Evolutionary conservation across 441 rosid genomes (phyloP).

Genomic region (Brassica balearica): DNA sequence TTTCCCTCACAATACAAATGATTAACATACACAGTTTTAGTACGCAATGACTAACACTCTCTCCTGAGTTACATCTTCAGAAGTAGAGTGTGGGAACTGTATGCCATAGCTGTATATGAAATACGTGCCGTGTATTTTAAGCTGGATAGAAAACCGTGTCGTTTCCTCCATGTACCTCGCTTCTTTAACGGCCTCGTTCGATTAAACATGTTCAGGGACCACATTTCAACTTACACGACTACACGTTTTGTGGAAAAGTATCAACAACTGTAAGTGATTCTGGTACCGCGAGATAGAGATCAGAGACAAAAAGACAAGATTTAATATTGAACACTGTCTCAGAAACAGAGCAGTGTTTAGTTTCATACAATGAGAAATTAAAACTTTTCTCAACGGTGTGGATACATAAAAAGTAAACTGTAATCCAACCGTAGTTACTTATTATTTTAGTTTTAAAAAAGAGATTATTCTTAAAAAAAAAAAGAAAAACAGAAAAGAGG

Average conservation of each 20-base stretch:
- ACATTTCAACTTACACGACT: constrained; percentile 21
- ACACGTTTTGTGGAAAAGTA: background rate
- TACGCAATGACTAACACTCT: no score
- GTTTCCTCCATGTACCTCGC: constrained; percentile 25
- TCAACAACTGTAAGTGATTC: background rate
- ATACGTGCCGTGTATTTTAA: constrained; percentile 28
- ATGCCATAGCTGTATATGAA: constrained; percentile 18
- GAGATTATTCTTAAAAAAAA: background rate
- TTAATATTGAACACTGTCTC: constrained; percentile 30
- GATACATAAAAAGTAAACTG: constrained; percentile 30
- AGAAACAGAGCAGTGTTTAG: constrained; percentile 28
- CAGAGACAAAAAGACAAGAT: constrained; percentile 17
- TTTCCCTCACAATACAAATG: background rate
- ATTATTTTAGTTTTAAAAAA: constrained; percentile 21
- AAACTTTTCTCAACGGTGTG: constrained; percentile 12
- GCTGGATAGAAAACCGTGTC: constrained; percentile 20
- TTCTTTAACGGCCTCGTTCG: constrained; percentile 33
- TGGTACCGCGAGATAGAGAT: constrained; percentile 14
- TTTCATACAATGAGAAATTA: constrained; percentile 26
- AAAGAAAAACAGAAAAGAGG: background rate
- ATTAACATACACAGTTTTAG: no score
- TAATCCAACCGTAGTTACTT: constrained; percentile 32
- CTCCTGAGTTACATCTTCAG: background rate
- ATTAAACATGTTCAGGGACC: constrained; percentile 41
- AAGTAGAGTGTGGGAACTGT: constrained; percentile 12